A percentile compares a stretch with the other conserved stretches of the same genome.
Conservation (phyloP, 331 rosid genomes). For the Dryas integrifolia region DNA sequence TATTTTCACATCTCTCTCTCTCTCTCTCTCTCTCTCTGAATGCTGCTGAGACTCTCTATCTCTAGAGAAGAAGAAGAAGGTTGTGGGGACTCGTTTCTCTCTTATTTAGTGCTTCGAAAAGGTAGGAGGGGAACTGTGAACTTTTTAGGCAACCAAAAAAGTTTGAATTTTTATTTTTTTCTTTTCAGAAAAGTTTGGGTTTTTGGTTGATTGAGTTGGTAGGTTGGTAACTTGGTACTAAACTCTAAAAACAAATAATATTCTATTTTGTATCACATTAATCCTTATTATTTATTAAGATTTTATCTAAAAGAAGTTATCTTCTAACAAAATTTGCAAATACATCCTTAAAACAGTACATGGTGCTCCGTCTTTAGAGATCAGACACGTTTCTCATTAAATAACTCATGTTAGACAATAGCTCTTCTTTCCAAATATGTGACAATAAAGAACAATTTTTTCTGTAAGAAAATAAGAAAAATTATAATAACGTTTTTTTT, state of each 20-base stretch:
- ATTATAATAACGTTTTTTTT: too few relatives aligned
- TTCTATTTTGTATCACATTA: not conserved
- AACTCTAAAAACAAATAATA: not conserved
- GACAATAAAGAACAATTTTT: too few relatives aligned
- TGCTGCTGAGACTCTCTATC: conserved; percentile 21
- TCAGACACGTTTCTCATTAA: too few relatives aligned
- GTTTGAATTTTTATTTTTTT: conserved; percentile 15
- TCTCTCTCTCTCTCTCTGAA: not conserved
- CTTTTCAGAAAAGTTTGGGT: conserved; percentile 18
- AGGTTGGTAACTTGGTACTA: not conserved
- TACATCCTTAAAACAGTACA: too few relatives aligned
- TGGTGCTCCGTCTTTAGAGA: too few relatives aligned
- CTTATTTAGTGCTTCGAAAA: conserved; percentile 24
- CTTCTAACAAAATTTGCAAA: too few relatives aligned
- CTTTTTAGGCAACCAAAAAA: conserved; percentile 14
- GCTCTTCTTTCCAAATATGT: too few relatives aligned
- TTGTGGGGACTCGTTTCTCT: conserved; percentile 25
- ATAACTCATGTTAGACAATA: too few relatives aligned
- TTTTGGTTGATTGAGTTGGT: not conserved
- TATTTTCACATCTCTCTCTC: conserved; percentile 11
- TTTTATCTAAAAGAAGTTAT: too few relatives aligned
- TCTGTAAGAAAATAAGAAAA: too few relatives aligned
- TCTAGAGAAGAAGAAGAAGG: conserved; percentile 21
- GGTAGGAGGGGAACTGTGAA: conserved; percentile 26
- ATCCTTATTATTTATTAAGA: not conserved